Conservation (phyloP, 352 stramenopile species). For the Phytophthora cajani region DNA sequence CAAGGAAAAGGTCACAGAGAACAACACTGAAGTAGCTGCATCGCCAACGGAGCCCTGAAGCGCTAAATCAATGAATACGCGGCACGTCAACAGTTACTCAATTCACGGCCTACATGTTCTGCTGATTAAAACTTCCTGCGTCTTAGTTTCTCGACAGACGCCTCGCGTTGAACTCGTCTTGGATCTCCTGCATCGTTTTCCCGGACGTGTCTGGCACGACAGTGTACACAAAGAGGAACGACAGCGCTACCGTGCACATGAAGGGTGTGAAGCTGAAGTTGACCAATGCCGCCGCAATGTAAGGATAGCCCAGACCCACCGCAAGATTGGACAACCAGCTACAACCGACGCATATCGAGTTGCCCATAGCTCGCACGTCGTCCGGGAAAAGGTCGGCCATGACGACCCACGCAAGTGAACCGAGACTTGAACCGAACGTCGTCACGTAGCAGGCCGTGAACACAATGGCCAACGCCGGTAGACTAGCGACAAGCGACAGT, state of each 20-base stretch:
- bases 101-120: neutral
- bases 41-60: conserved; percentile 23
- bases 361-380: neutral
- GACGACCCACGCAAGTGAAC: neutral
- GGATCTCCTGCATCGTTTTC: conserved; percentile 3
- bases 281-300: neutral
- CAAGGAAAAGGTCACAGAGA: neutral
- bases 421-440: neutral
- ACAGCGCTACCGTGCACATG: neutral
- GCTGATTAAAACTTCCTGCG: neutral
- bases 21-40: neutral
- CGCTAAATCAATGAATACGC: neutral
- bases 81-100: neutral
- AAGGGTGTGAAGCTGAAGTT: neutral
- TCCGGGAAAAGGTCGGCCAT: neutral
- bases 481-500: neutral
- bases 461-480: neutral
- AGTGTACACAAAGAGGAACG: conserved; percentile 1
- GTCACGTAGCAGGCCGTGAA: neutral
- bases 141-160: neutral
- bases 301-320: neutral
- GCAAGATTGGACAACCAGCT: neutral
- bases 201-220: neutral
- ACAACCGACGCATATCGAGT: neutral
- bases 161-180: neutral